Conservation (phyloP, 352 stramenopile genomes). For the Phytophthora rubi region DNA sequence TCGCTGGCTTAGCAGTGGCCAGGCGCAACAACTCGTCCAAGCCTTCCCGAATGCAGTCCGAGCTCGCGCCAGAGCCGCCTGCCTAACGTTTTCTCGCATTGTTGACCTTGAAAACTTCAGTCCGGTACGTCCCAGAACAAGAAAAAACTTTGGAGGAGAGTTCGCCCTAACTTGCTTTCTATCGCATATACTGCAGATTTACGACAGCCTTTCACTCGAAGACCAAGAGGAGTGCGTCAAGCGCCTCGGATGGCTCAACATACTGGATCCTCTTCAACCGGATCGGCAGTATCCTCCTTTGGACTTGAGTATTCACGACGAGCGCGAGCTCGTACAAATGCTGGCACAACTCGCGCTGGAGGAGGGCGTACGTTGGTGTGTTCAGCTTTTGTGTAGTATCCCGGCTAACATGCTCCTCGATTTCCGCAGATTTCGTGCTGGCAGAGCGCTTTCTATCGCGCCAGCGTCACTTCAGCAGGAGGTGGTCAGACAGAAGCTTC, state of each 20-base stretch:
- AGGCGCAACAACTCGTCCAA: slow-evolving; percentile 49
- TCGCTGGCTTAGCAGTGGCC: slow-evolving; percentile 57
- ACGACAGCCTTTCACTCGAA: slow-evolving; percentile 49
- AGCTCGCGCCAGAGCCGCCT: slow-evolving; percentile 56
- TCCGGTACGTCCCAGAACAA: slow-evolving; percentile 28
- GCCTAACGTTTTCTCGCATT: slow-evolving; percentile 69
- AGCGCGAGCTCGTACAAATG: slow-evolving; percentile 81
- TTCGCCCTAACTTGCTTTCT: background rate
- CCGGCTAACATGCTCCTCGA: background rate
- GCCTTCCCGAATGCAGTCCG: slow-evolving; percentile 56
- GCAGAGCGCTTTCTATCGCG: slow-evolving; percentile 39
- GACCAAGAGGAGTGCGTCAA: slow-evolving; percentile 70
- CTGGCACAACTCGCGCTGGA: slow-evolving; percentile 72
- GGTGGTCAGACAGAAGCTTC: background rate
- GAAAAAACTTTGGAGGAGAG: too few relatives aligned
- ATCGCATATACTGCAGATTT: slow-evolving; percentile 41
- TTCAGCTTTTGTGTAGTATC: background rate
- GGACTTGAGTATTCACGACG: slow-evolving; percentile 74
- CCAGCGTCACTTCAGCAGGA: slow-evolving; percentile 10
- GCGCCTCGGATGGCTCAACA: slow-evolving; percentile 86
- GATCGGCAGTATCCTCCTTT: slow-evolving; percentile 77
- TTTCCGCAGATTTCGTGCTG: slow-evolving; percentile 21
- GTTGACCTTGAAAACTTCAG: slow-evolving; percentile 82
- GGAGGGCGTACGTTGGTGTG: slow-evolving; percentile 54
- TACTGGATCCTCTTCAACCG: slow-evolving; percentile 77